Base-by-base conservation (phyloP, 1,284 basidiomycete genomes). In the Trichosporon coremiiforme region DNA sequence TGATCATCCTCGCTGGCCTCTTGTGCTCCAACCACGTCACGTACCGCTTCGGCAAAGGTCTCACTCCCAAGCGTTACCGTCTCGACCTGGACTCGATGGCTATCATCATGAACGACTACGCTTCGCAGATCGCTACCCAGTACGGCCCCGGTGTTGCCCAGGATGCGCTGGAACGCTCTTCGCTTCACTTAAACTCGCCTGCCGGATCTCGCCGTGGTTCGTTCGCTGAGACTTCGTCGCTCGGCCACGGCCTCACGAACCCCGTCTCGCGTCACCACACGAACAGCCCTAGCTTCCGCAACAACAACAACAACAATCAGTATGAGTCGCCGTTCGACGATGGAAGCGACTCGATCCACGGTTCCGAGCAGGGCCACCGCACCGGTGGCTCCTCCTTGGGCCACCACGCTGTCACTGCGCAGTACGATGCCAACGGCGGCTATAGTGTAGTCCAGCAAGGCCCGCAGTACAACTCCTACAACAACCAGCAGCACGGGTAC, bases 21-120 rank as follows among this genome's bases (percentile, higher is more conserved):
- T 82, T 91, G 50, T 91, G 89, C 81, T 87, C 88, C 20, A 90
- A 90, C 79, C 89, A 91, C 74, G 87, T 91, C 75, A 91, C 90
- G 12, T 91, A 90, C 78, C 84, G 90, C 66, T 91, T 91, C 79
- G 90, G 90, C 22, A 91, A 91, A 83, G 90, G 90, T 47, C 87
- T 91, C 86, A 91, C 88, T 84, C 90, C 90, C 31, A 88, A 90
- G 83, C 87, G 87, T 22, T 91, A 91, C 80, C 83, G 89, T 25
- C 82, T 91, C 65, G 88, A 88, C 77, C 80, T 87, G 82, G 85
- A 85, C 67, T 87, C 85, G 70, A 89, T 90, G 88, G 89, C 88
- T 7, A 85, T 88, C n/a, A 89, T 91, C 74, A 89, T 90, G 87
- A 89, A 91, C 72, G 87, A 87, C 69, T 90, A 90, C 78, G 88